Base-by-base conservation (phyloP, 257 asterid genomes). In the Nicotiana tabacum region DNA sequence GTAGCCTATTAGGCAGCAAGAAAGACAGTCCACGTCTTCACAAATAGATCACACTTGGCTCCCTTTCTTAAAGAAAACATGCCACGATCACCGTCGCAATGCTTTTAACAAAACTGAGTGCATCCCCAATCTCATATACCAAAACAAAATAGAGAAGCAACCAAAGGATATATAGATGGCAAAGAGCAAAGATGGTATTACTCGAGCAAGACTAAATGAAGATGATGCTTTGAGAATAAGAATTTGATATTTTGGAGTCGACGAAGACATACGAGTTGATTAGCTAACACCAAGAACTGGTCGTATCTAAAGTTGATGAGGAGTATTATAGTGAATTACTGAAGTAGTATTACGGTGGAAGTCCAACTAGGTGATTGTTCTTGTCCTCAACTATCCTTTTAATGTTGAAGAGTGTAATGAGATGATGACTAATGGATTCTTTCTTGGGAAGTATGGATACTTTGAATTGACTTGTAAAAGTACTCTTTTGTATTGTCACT, bases 401-500 rank as follows among this genome's bases (percentile, higher is more conserved):
- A 9, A 5, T 16, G 76, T 16, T 9, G 11, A 8, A 9, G 29
- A 17, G 51, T 67, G 43, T 33, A 33, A 67, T 21, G 51, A 33
- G 76, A 33, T 32, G 29, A 67, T 67, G 76, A 33, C 27, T 33
- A 46, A 67, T 67, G 51, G 29, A 17, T 29, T 67, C 17, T 39
- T 43, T 67, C 51, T 66, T 67, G 76, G 76, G 29, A 33, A 67
- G 76, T 67, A 66, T 33, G 76, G 37, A 67, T 67, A 43, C 76
- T 33, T 17, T 67, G 76, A 67, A n/a, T 46, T 6, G 29, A 67
- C 51, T 67, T 6, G 15, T 33, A 67, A 32, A 16, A 24, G 4
- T 67, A 33, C 51, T 67, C 76, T 33, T 33, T 33, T 8, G 76
- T 67, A 67, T 67, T 24, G 15, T 67, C 76, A 33, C 29, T 33